Base-by-base conservation (phyloP, 2,329 filamentous ascomycete genomes). In the Dothideomycetes sp. region DNA sequence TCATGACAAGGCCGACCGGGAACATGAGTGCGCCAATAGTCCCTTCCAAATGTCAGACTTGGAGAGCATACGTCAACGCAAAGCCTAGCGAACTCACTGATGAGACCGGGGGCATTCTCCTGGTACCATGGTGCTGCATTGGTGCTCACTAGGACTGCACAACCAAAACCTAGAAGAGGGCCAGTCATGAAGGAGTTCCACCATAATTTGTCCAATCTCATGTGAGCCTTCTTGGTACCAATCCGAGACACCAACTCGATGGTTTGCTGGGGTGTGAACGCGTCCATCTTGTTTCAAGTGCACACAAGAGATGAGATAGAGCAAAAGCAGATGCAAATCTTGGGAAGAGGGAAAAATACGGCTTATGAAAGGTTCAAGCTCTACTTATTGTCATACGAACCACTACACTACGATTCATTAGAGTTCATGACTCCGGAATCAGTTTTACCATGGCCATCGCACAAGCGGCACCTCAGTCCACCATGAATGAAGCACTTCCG, bases 21-120 rank as follows among this genome's bases (percentile, higher is more conserved):
- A 59, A 59, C 18, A 59, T 45, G 3, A 52, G 27, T 12, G 55
- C 52, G 3, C 49, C 49, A 16, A 57, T 47, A 4, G 49, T 57
- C n/a, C n/a, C n/a, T n/a, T n/a, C n/a, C n/a, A n/a, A n/a, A n/a
- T n/a, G n/a, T n/a, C n/a, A n/a, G n/a, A n/a, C n/a, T n/a, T n/a
- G n/a, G n/a, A n/a, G n/a, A n/a, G n/a, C n/a, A n/a, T n/a, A n/a
- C n/a, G n/a, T n/a, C n/a, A n/a, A n/a, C n/a, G n/a, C n/a, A n/a
- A n/a, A n/a, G n/a, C n/a, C n/a, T n/a, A n/a, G n/a, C n/a, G n/a
- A n/a, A n/a, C n/a, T n/a, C n/a, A 3, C 53, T 37, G 19, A 59
- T 53, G 7, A 58, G 43, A 5, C 56, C 55, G 8, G 52, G 47
- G 1, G 53, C 53, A 34, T 56, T 55, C 17, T 53, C 47, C 42